Percentiles rank a stretch among this genome's conserved stretches.
phyloP scores from a whole-genome alignment of 1,284 basidiomycete genomes.

The Ceratobasidium sp. region DNA sequence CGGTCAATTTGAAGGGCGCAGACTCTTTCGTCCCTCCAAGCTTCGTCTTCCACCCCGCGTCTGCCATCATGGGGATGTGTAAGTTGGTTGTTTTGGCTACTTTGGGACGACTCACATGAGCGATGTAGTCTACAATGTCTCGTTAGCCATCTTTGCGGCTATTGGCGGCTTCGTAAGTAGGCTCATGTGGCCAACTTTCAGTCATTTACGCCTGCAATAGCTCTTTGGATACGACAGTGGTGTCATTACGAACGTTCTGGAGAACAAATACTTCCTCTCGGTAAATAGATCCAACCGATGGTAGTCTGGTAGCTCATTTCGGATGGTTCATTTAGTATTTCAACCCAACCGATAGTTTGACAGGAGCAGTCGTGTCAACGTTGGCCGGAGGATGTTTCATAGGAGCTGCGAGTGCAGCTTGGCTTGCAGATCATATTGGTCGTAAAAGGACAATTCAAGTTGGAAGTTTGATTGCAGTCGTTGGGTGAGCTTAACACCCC shows the following conservation, averaged over 20 bases:
- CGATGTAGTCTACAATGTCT: slow-evolving; percentile 24
- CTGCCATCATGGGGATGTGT: slow-evolving; percentile 32
- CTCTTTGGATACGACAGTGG: slow-evolving; percentile 36
- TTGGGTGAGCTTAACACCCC: background rate
- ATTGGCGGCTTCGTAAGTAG: slow-evolving; percentile 30
- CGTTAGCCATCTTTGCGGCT: slow-evolving; percentile 27
- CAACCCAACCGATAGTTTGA: slow-evolving; percentile 13
- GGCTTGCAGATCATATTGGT: slow-evolving; percentile 29
- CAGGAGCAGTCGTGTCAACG: slow-evolving; percentile 21
- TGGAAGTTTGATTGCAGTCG: slow-evolving; percentile 21
- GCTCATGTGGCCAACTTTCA: too few relatives aligned
- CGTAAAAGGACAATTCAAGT: slow-evolving; percentile 23
- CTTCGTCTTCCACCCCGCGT: slow-evolving; percentile 6
- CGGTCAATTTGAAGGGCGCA: background rate
- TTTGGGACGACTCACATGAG: background rate
- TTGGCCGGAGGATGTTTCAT: slow-evolving; percentile 29
- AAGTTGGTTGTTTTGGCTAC: background rate
- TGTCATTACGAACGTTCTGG: slow-evolving; percentile 31
- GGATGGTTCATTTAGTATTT: slow-evolving; percentile 13
- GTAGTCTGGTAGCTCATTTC: background rate
- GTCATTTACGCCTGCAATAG: background rate
- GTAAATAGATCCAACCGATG: background rate
- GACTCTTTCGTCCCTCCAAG: background rate
- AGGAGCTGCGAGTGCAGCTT: slow-evolving; percentile 19
- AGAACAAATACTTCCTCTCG: slow-evolving; percentile 29